Evolutionary conservation across 192 early-diverging fungal genomes (phyloP).

Genomic region (Coemansia sp.): DNA sequence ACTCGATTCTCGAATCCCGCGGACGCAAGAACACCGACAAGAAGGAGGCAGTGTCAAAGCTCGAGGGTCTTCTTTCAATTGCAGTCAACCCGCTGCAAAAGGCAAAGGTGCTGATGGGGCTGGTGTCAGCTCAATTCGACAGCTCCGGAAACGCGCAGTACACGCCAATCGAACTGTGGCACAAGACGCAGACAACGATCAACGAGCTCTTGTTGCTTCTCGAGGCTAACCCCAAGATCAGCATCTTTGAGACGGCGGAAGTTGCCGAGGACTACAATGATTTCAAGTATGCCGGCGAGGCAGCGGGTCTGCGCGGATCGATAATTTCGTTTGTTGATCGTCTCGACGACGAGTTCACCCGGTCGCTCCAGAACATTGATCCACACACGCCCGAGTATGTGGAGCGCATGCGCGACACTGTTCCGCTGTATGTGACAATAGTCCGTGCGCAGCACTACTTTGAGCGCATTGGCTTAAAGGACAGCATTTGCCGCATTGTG

Average conservation of each 20-base stretch:
- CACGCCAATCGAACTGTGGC: conserved; percentile 84
- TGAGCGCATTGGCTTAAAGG: conserved; percentile 62
- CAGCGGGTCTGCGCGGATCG: conserved; percentile 75
- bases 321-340: conserved; percentile 88
- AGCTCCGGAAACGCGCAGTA: conserved; percentile 62
- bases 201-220: conserved; percentile 77
- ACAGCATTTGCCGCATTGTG: conserved; percentile 69
- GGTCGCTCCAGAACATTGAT: conserved; percentile 94
- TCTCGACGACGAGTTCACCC: conserved; percentile 95
- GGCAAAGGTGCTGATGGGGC: conserved; percentile 78
- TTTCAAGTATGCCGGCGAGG: conserved; percentile 61
- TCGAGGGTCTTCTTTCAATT: conserved; percentile 64
- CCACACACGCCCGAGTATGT: conserved; percentile 97
- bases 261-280: conserved; percentile 39
- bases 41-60: conserved; percentile 66
- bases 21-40: conserved; percentile 97
- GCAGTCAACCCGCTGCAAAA: conserved; percentile 75
- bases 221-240: conserved; percentile 71
- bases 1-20: conserved; percentile 75
- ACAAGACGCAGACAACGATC: conserved; percentile 67
- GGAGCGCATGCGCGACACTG: conserved; percentile 89
- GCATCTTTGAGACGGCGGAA: conserved; percentile 66
- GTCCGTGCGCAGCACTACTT: conserved; percentile 88
- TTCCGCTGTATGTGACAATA: conserved; percentile 81
- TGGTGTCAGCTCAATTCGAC: conserved; percentile 92